Conservation (phyloP, 108 stramenopile species). For the Cylindrotheca fusiformis region DNA sequence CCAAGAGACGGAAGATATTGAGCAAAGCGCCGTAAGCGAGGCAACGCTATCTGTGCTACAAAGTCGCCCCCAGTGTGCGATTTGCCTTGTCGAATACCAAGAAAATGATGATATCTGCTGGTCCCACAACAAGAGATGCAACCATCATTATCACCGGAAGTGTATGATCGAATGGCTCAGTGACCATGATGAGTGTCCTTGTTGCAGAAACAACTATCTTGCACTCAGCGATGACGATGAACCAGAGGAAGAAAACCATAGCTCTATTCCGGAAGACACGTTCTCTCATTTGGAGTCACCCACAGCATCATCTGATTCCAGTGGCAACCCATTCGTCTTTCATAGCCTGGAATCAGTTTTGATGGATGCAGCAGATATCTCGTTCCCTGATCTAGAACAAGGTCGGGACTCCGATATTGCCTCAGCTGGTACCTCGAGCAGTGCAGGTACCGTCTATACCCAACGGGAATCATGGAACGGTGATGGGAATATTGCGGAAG, state of each 20-base stretch:
- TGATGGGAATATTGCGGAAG: not conserved
- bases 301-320: not conserved
- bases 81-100: constrained; percentile 35
- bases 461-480: not conserved
- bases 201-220: constrained; percentile 31
- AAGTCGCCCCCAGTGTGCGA: constrained; percentile 17
- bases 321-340: too few species aligned
- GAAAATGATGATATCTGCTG: constrained; percentile 23
- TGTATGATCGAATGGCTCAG: constrained; percentile 38
- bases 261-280: not conserved
- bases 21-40: not conserved
- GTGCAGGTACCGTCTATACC: not conserved
- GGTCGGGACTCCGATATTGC: not conserved
- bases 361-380: not conserved
- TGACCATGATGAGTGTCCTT: constrained; percentile 34
- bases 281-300: not conserved
- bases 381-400: not conserved
- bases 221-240: constrained; percentile 21
- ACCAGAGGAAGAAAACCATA: not conserved
- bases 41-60: not conserved
- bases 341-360: not conserved
- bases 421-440: not conserved
- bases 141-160: constrained; percentile 31
- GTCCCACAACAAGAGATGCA: constrained; percentile 37
- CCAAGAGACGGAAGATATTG: too few species aligned